A percentile compares a stretch with the other conserved stretches of the same genome.
Conservation (phyloP, 495 filamentous ascomycete genomes). For the Entonaema liquescens region DNA sequence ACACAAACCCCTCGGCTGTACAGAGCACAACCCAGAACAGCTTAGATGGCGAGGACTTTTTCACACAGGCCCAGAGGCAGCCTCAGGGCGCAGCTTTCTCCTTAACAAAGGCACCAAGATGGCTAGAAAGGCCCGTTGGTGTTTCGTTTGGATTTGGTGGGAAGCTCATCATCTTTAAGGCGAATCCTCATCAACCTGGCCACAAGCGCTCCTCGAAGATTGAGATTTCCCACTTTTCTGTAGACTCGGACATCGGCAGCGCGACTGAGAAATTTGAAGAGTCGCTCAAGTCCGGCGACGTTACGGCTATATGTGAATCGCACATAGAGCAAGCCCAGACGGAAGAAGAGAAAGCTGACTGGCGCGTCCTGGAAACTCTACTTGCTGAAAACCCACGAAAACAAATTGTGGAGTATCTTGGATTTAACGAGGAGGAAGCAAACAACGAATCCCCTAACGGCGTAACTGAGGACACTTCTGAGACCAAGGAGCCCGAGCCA, state of each 20-base stretch:
- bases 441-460: slow-evolving; percentile 64
- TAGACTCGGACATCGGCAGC: slow-evolving; percentile 83
- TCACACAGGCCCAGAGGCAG: slow-evolving; percentile 88
- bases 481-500: slow-evolving; percentile 53
- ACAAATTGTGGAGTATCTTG: slow-evolving; percentile 84
- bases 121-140: slow-evolving; percentile 85
- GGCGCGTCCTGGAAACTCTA: slow-evolving; percentile 91
- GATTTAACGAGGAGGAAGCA: slow-evolving; percentile 72
- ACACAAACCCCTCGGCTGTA: slow-evolving; percentile 74
- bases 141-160: slow-evolving; percentile 97
- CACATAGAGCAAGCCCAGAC: slow-evolving; percentile 74
- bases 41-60: slow-evolving; percentile 95
- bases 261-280: slow-evolving; percentile 88
- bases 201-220: slow-evolving; percentile 76
- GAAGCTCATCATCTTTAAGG: slow-evolving; percentile 81
- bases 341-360: slow-evolving; percentile 94
- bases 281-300: slow-evolving; percentile 78
- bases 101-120: slow-evolving; percentile 84
- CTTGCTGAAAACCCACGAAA: slow-evolving; percentile 81
- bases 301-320: slow-evolving; percentile 81
- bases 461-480: slow-evolving; percentile 44
- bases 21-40: slow-evolving; percentile 63
- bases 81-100: slow-evolving; percentile 89
- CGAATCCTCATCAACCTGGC: slow-evolving; percentile 62
- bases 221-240: slow-evolving; percentile 84